Conservation (phyloP, 78 protist species). For the Paratrimastix pyriformis region DNA sequence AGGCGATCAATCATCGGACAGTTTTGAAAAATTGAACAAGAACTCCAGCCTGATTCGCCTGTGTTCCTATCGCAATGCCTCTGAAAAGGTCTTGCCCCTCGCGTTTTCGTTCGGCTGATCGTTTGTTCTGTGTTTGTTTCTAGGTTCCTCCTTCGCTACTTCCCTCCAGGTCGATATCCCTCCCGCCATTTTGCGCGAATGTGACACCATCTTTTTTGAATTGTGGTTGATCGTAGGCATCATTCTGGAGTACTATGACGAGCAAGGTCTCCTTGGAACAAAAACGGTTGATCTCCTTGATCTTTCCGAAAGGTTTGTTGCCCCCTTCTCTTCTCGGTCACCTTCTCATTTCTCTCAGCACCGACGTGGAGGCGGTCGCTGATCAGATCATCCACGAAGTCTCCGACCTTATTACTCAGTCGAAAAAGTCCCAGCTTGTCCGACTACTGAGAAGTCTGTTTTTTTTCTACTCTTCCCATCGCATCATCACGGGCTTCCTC, state of each 20-base stretch:
- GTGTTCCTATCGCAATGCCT: too few relatives aligned
- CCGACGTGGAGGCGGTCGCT: constrained; percentile 42
- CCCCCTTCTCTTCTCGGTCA: not conserved
- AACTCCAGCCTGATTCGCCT: too few relatives aligned
- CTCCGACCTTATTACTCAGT: constrained; percentile 38
- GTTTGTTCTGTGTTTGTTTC: too few relatives aligned
- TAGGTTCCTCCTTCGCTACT: constrained; percentile 60
- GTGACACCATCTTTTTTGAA: too few relatives aligned
- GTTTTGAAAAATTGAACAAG: too few relatives aligned
- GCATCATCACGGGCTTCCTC: not conserved
- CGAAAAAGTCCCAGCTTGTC: constrained; percentile 24
- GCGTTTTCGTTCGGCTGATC: too few relatives aligned
- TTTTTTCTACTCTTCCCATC: not conserved
- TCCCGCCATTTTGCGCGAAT: too few relatives aligned
- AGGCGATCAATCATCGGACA: too few relatives aligned
- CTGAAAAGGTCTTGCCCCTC: too few relatives aligned
- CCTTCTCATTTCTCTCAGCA: not conserved
- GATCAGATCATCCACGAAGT: constrained; percentile 33
- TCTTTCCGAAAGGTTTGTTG: not conserved
- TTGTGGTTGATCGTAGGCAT: too few relatives aligned
- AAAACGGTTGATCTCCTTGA: not conserved
- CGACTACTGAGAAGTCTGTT: constrained; percentile 18
- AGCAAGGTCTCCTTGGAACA: not conserved
- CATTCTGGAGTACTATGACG: constrained; percentile 49
- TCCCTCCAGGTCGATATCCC: too few relatives aligned